Conservation (phyloP, 345 rosid species). For the Rhodomyrtus tomentosa region DNA sequence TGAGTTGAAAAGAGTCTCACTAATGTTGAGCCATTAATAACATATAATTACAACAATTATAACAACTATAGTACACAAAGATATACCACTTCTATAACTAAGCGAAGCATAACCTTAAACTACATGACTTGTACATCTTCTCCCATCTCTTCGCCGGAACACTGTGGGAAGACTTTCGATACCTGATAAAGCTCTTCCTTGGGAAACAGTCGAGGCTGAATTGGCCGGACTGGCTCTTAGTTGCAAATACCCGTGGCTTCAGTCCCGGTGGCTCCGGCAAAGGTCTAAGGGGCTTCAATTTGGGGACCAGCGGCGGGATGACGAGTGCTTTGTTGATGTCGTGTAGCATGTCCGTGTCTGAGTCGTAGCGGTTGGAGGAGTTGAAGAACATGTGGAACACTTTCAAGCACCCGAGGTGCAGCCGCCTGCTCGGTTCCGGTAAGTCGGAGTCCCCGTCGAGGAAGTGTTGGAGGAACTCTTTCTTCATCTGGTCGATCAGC, state of each 20-base stretch:
- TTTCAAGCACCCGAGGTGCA: conserved; percentile 29
- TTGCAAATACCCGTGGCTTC: background rate
- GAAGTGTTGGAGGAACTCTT: conserved; percentile 28
- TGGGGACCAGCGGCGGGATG: conserved; percentile 16
- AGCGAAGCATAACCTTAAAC: background rate
- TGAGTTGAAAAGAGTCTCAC: too few species aligned
- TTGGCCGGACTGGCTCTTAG: background rate
- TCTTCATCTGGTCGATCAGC: conserved; percentile 16
- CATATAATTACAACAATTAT: too few species aligned
- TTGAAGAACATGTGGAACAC: conserved; percentile 38
- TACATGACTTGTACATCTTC: background rate
- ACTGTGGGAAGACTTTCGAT: background rate
- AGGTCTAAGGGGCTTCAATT: background rate
- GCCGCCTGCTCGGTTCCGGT: conserved; percentile 21
- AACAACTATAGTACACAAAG: background rate
- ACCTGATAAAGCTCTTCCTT: background rate
- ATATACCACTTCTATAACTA: background rate
- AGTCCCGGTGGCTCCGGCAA: background rate
- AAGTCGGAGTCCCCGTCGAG: conserved; percentile 18
- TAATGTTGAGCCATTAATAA: too few species aligned
- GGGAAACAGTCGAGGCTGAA: background rate
- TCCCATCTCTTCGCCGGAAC: background rate
- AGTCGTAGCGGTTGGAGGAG: conserved; percentile 33
- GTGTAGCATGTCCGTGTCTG: conserved; percentile 17
- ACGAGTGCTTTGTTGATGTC: conserved; percentile 48